Evolutionary conservation across 2,329 filamentous ascomycete species (phyloP), one percentile per base, ranked within the genome.

Genomic region (Epichloe hybrida): DNA sequence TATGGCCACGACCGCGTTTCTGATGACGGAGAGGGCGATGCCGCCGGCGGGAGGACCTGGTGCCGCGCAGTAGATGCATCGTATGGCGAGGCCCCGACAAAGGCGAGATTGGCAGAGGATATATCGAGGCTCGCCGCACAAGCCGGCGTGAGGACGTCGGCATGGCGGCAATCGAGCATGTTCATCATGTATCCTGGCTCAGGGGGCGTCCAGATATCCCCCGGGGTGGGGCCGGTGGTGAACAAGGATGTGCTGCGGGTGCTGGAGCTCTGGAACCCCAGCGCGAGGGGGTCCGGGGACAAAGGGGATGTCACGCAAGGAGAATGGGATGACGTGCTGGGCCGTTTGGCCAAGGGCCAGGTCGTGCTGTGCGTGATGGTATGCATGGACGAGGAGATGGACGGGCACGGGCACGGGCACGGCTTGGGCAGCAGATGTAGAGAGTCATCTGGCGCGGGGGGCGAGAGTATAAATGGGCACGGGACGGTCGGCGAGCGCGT

Each of bases 301-400:
- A 13, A 56, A 56, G 21, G 4, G 9, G 7, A 31, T 3, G 45
- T 37, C 3, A 9, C 36, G 3, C 12, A 52, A 38, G 56, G 57
- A 11, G 58, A 63, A 34, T 58, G 62, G 46, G 56, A 62, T 43
- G 56, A 50, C 4, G 54, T 56, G 8, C 49, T 61, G 49, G 53
- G 39, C 9, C 46, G 39, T 8, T 41, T 20, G n/a, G 9, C 21
- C 34, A 17, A 13, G 11, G 47, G 45, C 11, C 23, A 49, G 11
- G 40, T 50, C 12, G 20, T 15, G 8, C 11, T 50, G 15, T 36
- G 21, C 21, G 42, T 4, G 7, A n/a, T 46, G 8, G 44, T 40
- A 2, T 21, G 42, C 20, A 36, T 46, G 49, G 49, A 46, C 1
- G 38, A 37, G 8, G 23, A 27, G 8, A 27, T 12, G 17, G n/a